Base-by-base conservation (phyloP, 2,329 filamentous ascomycete species). In the Diaporthe citri region DNA sequence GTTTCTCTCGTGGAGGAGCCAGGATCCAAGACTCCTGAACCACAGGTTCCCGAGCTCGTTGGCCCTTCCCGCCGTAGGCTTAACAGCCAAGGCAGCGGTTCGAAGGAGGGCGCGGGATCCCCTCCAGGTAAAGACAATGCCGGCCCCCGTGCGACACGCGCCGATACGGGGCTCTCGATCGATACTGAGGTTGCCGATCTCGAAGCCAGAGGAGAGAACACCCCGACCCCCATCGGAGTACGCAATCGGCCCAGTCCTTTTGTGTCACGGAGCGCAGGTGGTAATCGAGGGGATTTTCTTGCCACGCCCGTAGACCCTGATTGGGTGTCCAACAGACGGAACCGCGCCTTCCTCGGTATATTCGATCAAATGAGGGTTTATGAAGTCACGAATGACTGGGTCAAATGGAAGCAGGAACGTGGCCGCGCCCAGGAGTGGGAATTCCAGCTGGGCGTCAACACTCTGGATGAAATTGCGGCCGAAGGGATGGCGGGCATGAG, bases 1-100 rank as follows among this genome's bases (percentile, higher is more conserved):
- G n/a, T 5, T 55, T 55, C 64, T 12, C 9, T 55, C 17, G 48
- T 10, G 13, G 34, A 28, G 31, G 46, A 41, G 15, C 8, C 64
- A 41, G 48, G 6, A 22, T 13, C 13, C n/a, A 2, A 10, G 7
- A 6, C 20, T 55, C 12, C 48, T 34, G 48, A 9, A 28, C 1
- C 34, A 55, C 34, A 34, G 43, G 8, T 9, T 22, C 43, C 28
- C 28, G 46, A 39, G 31, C 46, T 52, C 9, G n/a, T 28, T 25
- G 64, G 64, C 6, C 64, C 64, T 31, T 39, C 46, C 15, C 46
- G 64, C 12, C 7, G 13, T 12, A 52, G 46, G 46, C 59, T 55
- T 25, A 41, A 55, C 8, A 69, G 64, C 28, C 64, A 28, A 55
- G 34, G 31, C n/a, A 69, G 48, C 36, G 31, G 64, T 52, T 41